Base-by-base conservation (phyloP, 2,329 filamentous ascomycete genomes). In the Dactylonectria estremocensis region DNA sequence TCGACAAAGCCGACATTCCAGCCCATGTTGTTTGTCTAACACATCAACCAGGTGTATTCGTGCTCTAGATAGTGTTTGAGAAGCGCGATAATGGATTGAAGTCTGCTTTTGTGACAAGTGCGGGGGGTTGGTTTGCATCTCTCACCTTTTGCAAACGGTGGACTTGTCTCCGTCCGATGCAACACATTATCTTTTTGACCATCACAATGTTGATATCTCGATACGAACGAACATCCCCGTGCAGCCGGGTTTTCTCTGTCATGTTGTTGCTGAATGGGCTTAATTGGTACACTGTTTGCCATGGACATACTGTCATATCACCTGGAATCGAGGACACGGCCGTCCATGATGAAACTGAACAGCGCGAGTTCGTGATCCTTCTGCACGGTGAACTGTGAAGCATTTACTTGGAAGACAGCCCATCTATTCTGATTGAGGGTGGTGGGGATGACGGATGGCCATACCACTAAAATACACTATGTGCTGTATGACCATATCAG, bases 281-380 rank as follows among this genome's bases (percentile, higher is more conserved):
- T 55, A 60, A 64, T 60, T 43, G 13, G 3, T 43, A 55, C 53
- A 58, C 64, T 48, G 64, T 66, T 61, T 57, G 28, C 5, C 8
- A n/a, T 62, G 58, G 58, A 28, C 20, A 22, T 13, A 3, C 3
- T 62, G 58, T 58, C 52, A 31, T 50, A 48, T n/a, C 11, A 13
- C 22, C 52, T 66, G 64, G 64, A 40, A 62, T 58, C 20, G 10
- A 37, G 16, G 31, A 52, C 14, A 18, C 18, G n/a, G 20, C 14
- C 53, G 57, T 66, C 58, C 9, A 40, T 8, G 24, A 18, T 20
- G 31, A 40, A 62, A 58, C 58, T n/a, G 33, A 22, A 48, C 9
- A 18, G 6, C 13, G 40, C 14, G 7, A 43, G n/a, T 11, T 13
- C 4, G n/a, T 37, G 22, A 18, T 37, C 3, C 20, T 18, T 35